A percentile compares a stretch with the other conserved stretches of the same genome.
These are phyloP conservation scores for Coemansia sp. DNA, from an alignment of 192 early-diverging fungal species.

Conservation along the genomic window DNA sequence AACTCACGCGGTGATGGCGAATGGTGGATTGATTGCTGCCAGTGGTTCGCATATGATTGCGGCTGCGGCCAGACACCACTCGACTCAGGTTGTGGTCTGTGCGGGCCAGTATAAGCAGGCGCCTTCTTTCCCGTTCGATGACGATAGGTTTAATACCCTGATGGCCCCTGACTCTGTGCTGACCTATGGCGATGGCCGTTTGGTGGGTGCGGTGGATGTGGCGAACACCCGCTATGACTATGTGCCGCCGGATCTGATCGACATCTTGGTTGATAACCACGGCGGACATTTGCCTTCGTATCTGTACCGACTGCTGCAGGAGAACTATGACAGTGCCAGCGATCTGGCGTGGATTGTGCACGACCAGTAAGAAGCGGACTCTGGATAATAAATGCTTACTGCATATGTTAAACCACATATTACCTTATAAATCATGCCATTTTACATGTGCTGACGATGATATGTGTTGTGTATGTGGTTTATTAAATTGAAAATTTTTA, in stretches of 20 bases:
- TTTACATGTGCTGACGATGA: too few species aligned
- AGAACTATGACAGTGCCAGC: constrained; percentile 52
- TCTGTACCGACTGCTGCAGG: constrained; percentile 71
- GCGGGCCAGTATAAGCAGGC: constrained; percentile 87
- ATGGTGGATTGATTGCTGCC: constrained; percentile 86
- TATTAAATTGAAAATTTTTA: neutral
- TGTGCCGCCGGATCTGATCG: constrained; percentile 85
- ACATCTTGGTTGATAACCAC: constrained; percentile 86
- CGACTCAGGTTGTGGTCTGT: constrained; percentile 90
- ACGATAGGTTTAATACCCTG: constrained; percentile 74
- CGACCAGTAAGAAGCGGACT: constrained; percentile 26
- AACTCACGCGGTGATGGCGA: constrained; percentile 87
- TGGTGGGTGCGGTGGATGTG: constrained; percentile 75
- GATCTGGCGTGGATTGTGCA: constrained; percentile 43
- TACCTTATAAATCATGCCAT: too few species aligned
- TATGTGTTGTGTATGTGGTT: too few species aligned
- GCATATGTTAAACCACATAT: too few species aligned
- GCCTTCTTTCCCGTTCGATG: constrained; percentile 83
- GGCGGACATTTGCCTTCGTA: constrained; percentile 76
- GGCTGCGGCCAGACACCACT: constrained; percentile 87
- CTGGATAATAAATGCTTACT: too few species aligned
- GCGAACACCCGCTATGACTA: constrained; percentile 91
- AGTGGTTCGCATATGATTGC: constrained; percentile 80
- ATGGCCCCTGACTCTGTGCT: constrained; percentile 77
- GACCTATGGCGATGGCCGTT: constrained; percentile 74